A percentile compares a stretch with the other conserved stretches of the same genome.
phyloP scores from a whole-genome alignment of 2,329 filamentous ascomycete genomes.

The Endothia cerciana region DNA sequence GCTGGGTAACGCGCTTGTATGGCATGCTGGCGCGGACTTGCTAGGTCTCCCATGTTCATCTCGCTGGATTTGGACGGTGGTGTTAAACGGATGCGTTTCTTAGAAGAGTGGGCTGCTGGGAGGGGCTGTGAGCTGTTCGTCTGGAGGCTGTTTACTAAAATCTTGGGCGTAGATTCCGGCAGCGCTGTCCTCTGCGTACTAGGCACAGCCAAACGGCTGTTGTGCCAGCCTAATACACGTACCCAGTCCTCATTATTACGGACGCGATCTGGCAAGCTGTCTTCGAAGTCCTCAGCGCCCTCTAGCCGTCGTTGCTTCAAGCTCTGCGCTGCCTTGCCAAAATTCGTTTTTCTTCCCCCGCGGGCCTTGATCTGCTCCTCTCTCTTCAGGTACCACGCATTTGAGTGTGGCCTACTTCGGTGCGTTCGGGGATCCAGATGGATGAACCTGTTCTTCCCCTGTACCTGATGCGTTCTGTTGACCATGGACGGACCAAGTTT shows the following conservation, averaged over 20 bases:
- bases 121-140: too few species aligned
- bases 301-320: conserved; percentile 38
- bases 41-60: too few species aligned
- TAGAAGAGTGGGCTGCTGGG: too few species aligned
- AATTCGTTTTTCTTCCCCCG: conserved; percentile 53
- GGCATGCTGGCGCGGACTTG: too few species aligned
- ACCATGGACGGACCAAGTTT: conserved; percentile 31
- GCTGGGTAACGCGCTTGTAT: too few species aligned
- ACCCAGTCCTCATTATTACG: conserved; percentile 50
- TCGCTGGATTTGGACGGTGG: too few species aligned
- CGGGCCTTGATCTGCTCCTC: conserved; percentile 53
- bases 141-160: too few species aligned
- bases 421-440: conserved; percentile 57
- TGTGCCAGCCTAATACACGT: conserved; percentile 42
- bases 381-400: conserved; percentile 53
- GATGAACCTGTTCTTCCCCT: conserved; percentile 41
- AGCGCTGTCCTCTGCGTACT: too few species aligned
- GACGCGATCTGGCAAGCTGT: conserved; percentile 49
- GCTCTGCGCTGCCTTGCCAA: conserved; percentile 49
- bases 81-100: too few species aligned
- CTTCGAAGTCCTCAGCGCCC: conserved; percentile 32
- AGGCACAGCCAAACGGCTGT: too few species aligned
- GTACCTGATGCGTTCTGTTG: conserved; percentile 20
- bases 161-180: too few species aligned
- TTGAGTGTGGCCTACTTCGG: conserved; percentile 47